Evolutionary conservation across 2,329 filamentous ascomycete genomes (phyloP).

Genomic region (Nothopassalora personata): DNA sequence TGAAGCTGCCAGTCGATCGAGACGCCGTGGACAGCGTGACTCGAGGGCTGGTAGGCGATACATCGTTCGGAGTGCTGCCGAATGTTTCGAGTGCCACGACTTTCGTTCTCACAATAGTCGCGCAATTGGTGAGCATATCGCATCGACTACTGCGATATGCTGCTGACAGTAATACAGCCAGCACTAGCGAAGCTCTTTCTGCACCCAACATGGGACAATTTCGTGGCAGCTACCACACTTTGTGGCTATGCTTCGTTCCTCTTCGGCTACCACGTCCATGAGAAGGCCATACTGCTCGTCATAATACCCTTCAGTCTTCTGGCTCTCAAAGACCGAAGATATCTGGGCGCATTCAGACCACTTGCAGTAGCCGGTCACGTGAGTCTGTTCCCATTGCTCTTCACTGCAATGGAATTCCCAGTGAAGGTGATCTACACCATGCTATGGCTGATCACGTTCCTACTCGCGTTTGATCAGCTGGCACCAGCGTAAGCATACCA

Average conservation of each 20-base stretch:
- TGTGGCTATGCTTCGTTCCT: constrained; percentile 96
- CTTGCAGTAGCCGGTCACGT: constrained; percentile 91
- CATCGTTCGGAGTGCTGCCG: constrained; percentile 86
- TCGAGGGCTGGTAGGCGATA: constrained; percentile 86
- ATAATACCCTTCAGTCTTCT: constrained; percentile 94
- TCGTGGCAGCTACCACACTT: constrained; percentile 82
- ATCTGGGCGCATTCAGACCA: constrained; percentile 85
- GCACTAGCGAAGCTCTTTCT: constrained; percentile 78
- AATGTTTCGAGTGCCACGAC: constrained; percentile 75
- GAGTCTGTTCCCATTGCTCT: constrained; percentile 88
- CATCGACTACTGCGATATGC: background rate
- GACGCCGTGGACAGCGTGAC: constrained; percentile 84
- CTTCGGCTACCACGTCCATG: constrained; percentile 97
- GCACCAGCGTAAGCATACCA: constrained; percentile 61
- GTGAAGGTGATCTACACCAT: constrained; percentile 92
- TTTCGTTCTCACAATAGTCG: constrained; percentile 74
- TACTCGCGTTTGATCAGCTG: constrained; percentile 79
- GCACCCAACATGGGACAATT: constrained; percentile 77
- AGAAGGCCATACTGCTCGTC: constrained; percentile 90
- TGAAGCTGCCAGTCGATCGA: constrained; percentile 67
- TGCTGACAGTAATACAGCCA: constrained; percentile 39
- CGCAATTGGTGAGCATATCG: constrained; percentile 57
- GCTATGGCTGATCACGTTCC: constrained; percentile 81
- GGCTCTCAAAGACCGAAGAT: constrained; percentile 80
- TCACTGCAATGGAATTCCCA: constrained; percentile 86